Evolutionary conservation across 2,329 filamentous ascomycete species (phyloP), one percentile per base, ranked within the genome.

Genomic region (Neonectria punicea): DNA sequence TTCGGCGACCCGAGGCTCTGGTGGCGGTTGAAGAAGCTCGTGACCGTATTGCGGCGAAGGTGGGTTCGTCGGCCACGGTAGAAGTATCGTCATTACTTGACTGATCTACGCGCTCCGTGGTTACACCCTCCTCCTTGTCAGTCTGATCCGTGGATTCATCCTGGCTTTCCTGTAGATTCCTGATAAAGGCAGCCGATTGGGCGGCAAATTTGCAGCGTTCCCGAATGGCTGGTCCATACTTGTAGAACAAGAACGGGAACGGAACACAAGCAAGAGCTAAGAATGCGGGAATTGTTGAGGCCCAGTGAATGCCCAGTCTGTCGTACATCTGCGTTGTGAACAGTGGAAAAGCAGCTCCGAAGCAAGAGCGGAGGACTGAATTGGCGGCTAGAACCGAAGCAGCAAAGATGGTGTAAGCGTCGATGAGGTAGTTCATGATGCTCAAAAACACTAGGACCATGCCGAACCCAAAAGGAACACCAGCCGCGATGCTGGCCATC

Each of bases 221-320:
- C 30, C 87, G 82, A 67, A 89, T 87, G 2, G 67, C 47, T 3
- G 78, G 78, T 22, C 87, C 87, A 71, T 87, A 89, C 68, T 84
- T 86, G 79, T 88, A 88, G 76, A 89, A 87, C 18, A 89, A 75
- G 77, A 88, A 87, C 1, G 87, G 86, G 66, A 88, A 84, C 0
- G 87, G 86, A 1, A 88, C 80, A 69, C 86, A 89, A 3, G 39
- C 41, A 4, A 93, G 76, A 0, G 90, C 86, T 2, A 93, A 81
- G 79, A 93, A 93, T 0, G 87, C 92, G 0, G 90, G 91, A 11
- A 93, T 80, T 0, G 85, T 86, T 7, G 84, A 87, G 0, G 90
- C 92, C 92, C 91, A 93, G 78, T 93, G 90, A 49, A 91, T 88
- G 36, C 91, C 90, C 2, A 90, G 80, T 51, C 80, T 79, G 2